Base-by-base conservation (phyloP, 352 stramenopile species). In the Thraustochytrium sp. region DNA sequence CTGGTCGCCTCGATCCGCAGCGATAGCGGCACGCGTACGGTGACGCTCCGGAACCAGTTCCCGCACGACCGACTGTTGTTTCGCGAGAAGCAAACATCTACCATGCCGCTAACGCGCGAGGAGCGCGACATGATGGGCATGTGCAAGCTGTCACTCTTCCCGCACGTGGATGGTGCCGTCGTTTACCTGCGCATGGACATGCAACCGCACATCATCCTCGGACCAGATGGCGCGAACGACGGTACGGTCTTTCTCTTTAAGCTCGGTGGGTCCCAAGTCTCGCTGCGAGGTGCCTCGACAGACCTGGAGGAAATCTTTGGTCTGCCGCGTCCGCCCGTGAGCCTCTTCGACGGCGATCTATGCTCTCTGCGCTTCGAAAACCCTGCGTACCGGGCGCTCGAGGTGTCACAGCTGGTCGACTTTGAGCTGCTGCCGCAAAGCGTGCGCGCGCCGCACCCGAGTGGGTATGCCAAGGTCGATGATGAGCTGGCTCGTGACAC, bases 401-500 rank as follows among this genome's bases (percentile, higher is more conserved):
- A 80, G 23, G 46, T 64, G 3, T 61, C 68, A 8, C 68, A 80
- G 68, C 68, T 80, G 31, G 68, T 80, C 5, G 68, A 80, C 37
- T 48, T 80, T 61, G 68, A 80, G 2, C 18, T 80, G 23, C 31
- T 64, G 3, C 68, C 68, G 9, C 76, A 64, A 38, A 46, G 23
- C 21, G 31, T 80, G 23, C 53, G 23, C 0, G 48, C 68, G 13
- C 48, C 48, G 53, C 44, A 68, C 36, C 68, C 68, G 13, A 34
- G 31, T 13, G 23, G 18, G 8, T 13, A 49, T 1, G 37, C 23
- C 13, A n/a, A 75, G 31, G 62, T 51, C 9, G 68, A 80, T 44
- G 48, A 65, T 4, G 68, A 65, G 44, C 31, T 80, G 3, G 18
- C 53, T 0, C 68, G 29, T 5, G n/a, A 44, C 2, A 80, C 68